A percentile compares a stretch with the other conserved stretches of the same genome.
phyloP scores from a whole-genome alignment of 208 protist species.

The Porcisia hertigi region DNA sequence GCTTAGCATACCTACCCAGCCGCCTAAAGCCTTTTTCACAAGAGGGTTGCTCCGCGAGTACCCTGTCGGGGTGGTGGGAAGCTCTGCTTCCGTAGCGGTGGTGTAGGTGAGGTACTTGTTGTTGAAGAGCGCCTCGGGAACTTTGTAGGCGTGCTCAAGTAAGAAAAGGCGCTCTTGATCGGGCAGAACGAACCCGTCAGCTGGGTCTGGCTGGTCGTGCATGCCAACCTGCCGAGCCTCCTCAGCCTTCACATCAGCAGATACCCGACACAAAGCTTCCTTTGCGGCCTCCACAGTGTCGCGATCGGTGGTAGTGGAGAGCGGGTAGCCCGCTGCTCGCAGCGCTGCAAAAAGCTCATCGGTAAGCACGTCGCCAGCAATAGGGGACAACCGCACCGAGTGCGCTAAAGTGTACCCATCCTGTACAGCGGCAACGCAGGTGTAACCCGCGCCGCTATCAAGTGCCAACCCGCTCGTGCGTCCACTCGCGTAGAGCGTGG shows the following conservation, averaged over 20 bases:
- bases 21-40: conserved; percentile 16
- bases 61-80: conserved; percentile 43
- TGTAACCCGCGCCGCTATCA: conserved; percentile 98
- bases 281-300: conserved; percentile 78
- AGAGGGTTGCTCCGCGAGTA: conserved; percentile 43
- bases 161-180: conserved; percentile 90
- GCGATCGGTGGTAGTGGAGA: conserved; percentile 82
- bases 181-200: conserved; percentile 73
- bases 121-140: conserved; percentile 90
- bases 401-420: conserved; percentile 94
- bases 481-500: conserved; percentile 98
- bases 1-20: conserved; percentile 59
- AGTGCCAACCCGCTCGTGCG: conserved; percentile 97
- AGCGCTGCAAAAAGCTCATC: conserved; percentile 68
- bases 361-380: conserved; percentile 86
- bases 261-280: conserved; percentile 76
- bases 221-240: not conserved
- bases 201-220: conserved; percentile 6
- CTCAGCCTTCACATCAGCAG: conserved; percentile 36
- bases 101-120: conserved; percentile 39
- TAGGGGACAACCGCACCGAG: conserved; percentile 48
- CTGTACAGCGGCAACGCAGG: conserved; percentile 97
- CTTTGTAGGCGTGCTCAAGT: conserved; percentile 70
- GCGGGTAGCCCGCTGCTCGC: conserved; percentile 82
- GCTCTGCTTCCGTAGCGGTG: conserved; percentile 24